A percentile compares a stretch with the other conserved stretches of the same genome.
Conservation (phyloP, 495 filamentous ascomycete species). For the Immersiella caudata region DNA sequence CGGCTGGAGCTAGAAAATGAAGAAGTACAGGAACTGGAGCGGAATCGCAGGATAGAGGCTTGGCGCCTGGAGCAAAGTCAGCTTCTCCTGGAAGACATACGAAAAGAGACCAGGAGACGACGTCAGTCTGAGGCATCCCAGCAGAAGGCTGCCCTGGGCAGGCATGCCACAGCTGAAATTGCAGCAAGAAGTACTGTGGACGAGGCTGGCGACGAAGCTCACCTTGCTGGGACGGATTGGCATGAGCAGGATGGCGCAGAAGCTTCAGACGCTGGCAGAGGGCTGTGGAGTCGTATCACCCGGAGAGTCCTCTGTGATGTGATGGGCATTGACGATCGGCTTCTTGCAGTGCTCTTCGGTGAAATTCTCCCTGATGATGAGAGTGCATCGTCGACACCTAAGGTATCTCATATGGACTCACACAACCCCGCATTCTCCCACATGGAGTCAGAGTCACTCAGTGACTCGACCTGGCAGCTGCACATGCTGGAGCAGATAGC, state of each 20-base stretch:
- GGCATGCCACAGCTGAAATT: constrained; percentile 25
- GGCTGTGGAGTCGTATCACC: constrained; percentile 80
- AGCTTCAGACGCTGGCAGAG: constrained; percentile 52
- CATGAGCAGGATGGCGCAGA: constrained; percentile 45
- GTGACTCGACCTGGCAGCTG: constrained; percentile 69
- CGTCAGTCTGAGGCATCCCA: constrained; percentile 44
- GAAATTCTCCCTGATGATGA: constrained; percentile 71
- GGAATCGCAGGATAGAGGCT: constrained; percentile 78
- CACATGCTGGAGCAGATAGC: constrained; percentile 81
- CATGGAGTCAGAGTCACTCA: constrained; percentile 36
- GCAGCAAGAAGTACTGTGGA: constrained; percentile 29
- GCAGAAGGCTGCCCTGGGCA: constrained; percentile 18
- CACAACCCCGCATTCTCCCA: constrained; percentile 31
- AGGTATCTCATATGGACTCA: constrained; percentile 33
- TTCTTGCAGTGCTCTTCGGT: constrained; percentile 85
- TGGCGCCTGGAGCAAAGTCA: constrained; percentile 93
- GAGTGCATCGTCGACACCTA: constrained; percentile 44
- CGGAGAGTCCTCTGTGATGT: constrained; percentile 84
- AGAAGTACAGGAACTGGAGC: constrained; percentile 63
- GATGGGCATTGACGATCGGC: constrained; percentile 84
- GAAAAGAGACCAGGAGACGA: constrained; percentile 74
- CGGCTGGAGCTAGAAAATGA: constrained; percentile 60
- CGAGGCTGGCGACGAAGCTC: constrained; percentile 39
- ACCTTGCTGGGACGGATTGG: constrained; percentile 39
- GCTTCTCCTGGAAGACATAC: constrained; percentile 83